Evolutionary conservation across 768 basidiomycete genomes (phyloP).

Genomic region (Calocybe cyanea): DNA sequence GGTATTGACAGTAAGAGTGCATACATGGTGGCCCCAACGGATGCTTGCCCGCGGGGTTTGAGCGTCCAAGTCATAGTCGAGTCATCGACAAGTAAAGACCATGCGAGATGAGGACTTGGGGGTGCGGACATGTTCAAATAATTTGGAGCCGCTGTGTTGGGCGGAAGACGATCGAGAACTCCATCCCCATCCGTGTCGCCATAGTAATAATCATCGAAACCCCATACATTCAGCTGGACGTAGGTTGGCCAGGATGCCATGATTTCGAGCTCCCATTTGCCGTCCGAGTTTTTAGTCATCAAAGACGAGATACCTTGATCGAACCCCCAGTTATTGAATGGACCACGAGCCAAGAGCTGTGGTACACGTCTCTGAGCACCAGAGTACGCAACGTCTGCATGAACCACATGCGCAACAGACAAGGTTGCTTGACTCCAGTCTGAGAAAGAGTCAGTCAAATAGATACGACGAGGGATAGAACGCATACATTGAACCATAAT

Average conservation of each 20-base stretch:
- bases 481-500: conserved; percentile 84
- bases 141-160: conserved; percentile 81
- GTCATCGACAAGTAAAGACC: conserved; percentile 83
- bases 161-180: conserved; percentile 85
- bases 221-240: conserved; percentile 87
- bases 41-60: conserved; percentile 76
- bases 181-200: conserved; percentile 88
- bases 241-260: conserved; percentile 90
- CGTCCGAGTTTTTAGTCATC: conserved; percentile 62
- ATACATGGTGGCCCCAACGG: conserved; percentile 84
- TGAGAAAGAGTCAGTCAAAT: conserved; percentile 22
- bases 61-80: conserved; percentile 71
- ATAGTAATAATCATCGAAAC: conserved; percentile 89
- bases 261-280: conserved; percentile 82
- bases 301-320: conserved; percentile 73
- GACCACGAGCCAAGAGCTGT: conserved; percentile 82
- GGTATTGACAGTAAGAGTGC: conserved; percentile 80
- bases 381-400: conserved; percentile 67
- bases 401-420: conserved; percentile 64
- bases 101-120: conserved; percentile 82
- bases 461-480: background rate
- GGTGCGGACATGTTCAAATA: conserved; percentile 91
- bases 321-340: conserved; percentile 90
- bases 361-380: conserved; percentile 71
- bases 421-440: conserved; percentile 74